Percentiles rank a stretch among this genome's conserved stretches.
Conservation (phyloP, 495 filamentous ascomycete species). For the Penicillium goetzii region DNA sequence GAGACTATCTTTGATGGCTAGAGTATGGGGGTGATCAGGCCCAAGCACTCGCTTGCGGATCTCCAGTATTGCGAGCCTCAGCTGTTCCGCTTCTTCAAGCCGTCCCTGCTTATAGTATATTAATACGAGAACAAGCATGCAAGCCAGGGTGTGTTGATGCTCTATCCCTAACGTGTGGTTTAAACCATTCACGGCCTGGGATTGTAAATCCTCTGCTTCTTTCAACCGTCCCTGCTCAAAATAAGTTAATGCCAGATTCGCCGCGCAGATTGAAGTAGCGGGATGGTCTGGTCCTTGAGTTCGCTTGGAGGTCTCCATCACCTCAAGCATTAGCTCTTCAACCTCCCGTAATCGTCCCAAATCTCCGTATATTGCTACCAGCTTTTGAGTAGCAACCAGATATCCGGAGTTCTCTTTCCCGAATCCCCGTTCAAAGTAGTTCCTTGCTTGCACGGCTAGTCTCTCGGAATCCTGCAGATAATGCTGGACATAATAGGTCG, state of each 20-base stretch:
- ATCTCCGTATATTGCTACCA: not conserved
- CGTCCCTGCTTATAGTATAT: not conserved
- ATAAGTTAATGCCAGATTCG: not conserved
- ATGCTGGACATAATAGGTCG: constrained; percentile 6
- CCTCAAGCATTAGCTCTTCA: not conserved
- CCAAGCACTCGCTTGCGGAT: not conserved
- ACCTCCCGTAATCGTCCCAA: constrained; percentile 5
- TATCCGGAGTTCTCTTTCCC: constrained; percentile 7
- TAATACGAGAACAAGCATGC: not conserved
- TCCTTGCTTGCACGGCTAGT: not conserved
- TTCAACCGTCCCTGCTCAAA: not conserved
- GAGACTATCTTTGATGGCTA: too few relatives aligned
- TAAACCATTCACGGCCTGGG: not conserved
- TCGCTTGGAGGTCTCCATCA: not conserved
- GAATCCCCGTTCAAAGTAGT: not conserved
- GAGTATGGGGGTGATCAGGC: too few relatives aligned
- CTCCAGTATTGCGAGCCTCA: not conserved
- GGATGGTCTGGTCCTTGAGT: constrained; percentile 1
- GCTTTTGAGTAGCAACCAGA: not conserved
- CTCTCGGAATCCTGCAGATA: constrained; percentile 11
- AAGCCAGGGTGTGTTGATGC: constrained; percentile 7
- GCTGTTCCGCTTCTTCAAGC: constrained; percentile 2
- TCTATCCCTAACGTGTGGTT: not conserved
- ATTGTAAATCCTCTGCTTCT: not conserved
- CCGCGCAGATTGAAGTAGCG: not conserved